Conservation (phyloP, 179 eudicot genomes). For the Beta corolliflora region DNA sequence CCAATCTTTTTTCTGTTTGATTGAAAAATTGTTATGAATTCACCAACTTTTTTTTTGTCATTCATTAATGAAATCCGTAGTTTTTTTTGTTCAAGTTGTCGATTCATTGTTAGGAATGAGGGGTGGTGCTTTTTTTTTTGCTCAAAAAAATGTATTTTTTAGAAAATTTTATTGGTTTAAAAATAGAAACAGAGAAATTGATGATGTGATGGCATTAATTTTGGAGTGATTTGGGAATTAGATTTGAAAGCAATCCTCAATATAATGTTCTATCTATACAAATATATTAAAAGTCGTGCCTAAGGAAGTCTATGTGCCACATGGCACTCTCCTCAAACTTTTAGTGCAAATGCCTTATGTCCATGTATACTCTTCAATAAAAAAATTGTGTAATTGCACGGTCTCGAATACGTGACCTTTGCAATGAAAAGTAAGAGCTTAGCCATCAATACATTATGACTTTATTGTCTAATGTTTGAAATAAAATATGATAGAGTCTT, state of each 20-base stretch:
- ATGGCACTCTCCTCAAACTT: too few species aligned
- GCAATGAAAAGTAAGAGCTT: too few species aligned
- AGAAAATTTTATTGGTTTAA: background rate
- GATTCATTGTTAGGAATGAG: background rate
- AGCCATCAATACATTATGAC: too few species aligned
- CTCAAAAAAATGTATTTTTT: background rate
- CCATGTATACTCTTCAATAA: too few species aligned
- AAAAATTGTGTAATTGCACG: too few species aligned
- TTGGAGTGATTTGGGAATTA: background rate
- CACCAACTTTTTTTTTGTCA: background rate
- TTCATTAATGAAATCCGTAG: background rate
- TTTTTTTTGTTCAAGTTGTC: background rate
- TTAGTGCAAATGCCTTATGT: too few species aligned
- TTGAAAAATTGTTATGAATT: background rate
- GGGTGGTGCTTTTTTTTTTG: background rate
- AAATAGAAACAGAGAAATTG: background rate
- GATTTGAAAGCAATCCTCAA: slow-evolving; percentile 2
- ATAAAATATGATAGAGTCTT: too few species aligned
- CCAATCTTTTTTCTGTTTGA: background rate
- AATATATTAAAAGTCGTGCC: too few species aligned
- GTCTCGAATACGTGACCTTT: too few species aligned
- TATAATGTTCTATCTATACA: too few species aligned
- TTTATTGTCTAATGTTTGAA: too few species aligned
- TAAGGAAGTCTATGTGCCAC: too few species aligned
- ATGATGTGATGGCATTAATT: slow-evolving; percentile 5